Conservation (phyloP, 208 protist genomes). For the Vickermania spadyakhi region DNA sequence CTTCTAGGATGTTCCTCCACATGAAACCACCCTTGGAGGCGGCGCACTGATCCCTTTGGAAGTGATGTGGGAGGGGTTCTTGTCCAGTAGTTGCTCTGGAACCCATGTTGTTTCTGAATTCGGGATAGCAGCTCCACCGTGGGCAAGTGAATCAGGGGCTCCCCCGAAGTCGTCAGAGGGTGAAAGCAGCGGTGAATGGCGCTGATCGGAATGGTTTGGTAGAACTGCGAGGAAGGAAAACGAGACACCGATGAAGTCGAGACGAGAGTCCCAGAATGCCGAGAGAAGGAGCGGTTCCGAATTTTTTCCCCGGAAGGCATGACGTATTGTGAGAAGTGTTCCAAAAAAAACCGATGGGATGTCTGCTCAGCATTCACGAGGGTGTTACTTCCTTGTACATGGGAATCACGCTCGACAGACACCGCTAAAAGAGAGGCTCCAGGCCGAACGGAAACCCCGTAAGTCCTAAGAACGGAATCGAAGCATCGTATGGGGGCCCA, state of each 20-base stretch:
- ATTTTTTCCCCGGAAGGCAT: background rate
- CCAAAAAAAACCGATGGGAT: constrained; percentile 41
- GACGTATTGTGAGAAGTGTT: constrained; percentile 25
- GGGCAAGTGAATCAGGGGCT: constrained; percentile 12
- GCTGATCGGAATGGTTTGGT: background rate
- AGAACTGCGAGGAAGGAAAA: background rate
- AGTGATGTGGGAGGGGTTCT: background rate
- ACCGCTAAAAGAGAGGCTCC: constrained; percentile 54
- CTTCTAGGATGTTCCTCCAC: constrained; percentile 24
- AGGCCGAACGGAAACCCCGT: constrained; percentile 40
- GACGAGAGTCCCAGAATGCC: background rate
- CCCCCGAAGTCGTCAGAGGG: constrained; percentile 16
- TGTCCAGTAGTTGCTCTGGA: constrained; percentile 55
- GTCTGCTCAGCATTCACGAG: constrained; percentile 74
- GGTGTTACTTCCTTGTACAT: constrained; percentile 9
- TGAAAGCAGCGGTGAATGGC: background rate
- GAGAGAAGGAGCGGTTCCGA: background rate
- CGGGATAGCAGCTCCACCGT: constrained; percentile 7
- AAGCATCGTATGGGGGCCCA: constrained; percentile 59
- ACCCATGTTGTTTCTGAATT: constrained; percentile 8
- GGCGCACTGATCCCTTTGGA: too few species aligned
- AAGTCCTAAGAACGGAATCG: constrained; percentile 17
- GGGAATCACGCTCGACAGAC: constrained; percentile 18
- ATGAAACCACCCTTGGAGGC: constrained; percentile 13
- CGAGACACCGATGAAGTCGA: too few species aligned